Evolutionary conservation across 441 rosid genomes (phyloP), one percentile per base, ranked within the genome.

Genomic region (Codiaeum variegatum): DNA sequence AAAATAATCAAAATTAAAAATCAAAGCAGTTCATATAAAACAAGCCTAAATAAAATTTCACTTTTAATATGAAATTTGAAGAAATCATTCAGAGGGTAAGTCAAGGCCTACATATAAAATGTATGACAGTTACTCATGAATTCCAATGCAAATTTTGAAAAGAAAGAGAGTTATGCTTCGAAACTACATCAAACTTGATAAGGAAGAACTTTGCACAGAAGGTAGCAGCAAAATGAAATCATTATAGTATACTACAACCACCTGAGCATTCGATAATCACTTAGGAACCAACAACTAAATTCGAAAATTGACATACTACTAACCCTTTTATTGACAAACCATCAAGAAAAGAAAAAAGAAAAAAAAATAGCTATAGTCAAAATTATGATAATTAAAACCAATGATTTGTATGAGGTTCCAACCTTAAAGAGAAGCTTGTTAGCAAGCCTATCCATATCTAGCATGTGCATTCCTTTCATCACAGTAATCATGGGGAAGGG

Each of bases 381-480:
- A 18, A 63, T 51, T 29, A 24, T 75, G 61, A 38, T 6, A 38
- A n/a, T 21, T 19, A 56, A 12, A 28, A 26, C 0, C 26, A 13
- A 28, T 26, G 18, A 54, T 8, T 61, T 21, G 12, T 2, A 38
- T 5, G 6, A 60, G 18, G 29, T 52, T 52, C 67, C 61, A 51
- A 92, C 98, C 94, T 94, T 97, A 28, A 94, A 94, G 38, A 94
- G 96, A 71, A 94, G 96, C 75, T 92, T 85, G 83, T 94, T 68
- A 4, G 99, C 99, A 42, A 92, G 93, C 94, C 92, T 70, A 81
- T 94, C 99, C 6, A 94, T 97, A 44, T 98, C 99, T 38, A 94
- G 99, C 75, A n/a, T n/a, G n/a, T n/a, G n/a, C n/a, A n/a, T n/a
- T n/a, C n/a, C n/a, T n/a, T n/a, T n/a, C n/a, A n/a, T n/a, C n/a